Evolutionary conservation across 768 basidiomycete species (phyloP), one percentile per base, ranked within the genome.

Genomic region (Phaeotremella skinneri): DNA sequence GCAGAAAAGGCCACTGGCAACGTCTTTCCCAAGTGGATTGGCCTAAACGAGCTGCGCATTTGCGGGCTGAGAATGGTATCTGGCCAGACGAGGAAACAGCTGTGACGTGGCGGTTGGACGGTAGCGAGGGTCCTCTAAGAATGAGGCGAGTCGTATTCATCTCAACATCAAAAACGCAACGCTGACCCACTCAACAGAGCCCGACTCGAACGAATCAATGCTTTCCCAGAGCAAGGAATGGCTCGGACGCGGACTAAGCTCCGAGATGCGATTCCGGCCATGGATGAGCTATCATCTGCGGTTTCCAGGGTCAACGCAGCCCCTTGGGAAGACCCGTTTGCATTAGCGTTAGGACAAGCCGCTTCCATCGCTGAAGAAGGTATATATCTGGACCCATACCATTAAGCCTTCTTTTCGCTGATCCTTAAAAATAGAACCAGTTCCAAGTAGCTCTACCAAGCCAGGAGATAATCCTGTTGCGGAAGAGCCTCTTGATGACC

Each of bases 51-150:
- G 80, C 83, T 0, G 76, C 83, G 39, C 68, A 84, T 7, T 77
- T 88, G 23, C 84, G 84, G 1, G 85, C 85, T 0, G 92, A 94
- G 71, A 82, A 89, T 21, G 91, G 91, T 0, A 70, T 94, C 13
- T 94, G 92, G 91, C 84, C 86, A 1, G 81, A 83, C 43, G 75
- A 81, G 16, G 80, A 79, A 39, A 78, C 69, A 2, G 78, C 79
- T 23, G 78, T 78, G 5, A 66, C 82, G 11, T 94, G 92, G 92
- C 80, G 86, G 30, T 76, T 94, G 45, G 92, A 94, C 62, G 91
- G 93, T 68, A 92, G 91, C 1, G 92, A 96, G 69, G 92, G 91
- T 0, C 91, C 91, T 1, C 83, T 89, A 66, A 84, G 91, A 48
- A 87, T 89, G 53, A 81, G 91, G 91, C 90, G 67, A 27, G 81